These are phyloP conservation scores for Lunularia cruciata DNA, from an alignment of 225 moss, liverwort and hornwort species.

Conservation along the genomic window DNA sequence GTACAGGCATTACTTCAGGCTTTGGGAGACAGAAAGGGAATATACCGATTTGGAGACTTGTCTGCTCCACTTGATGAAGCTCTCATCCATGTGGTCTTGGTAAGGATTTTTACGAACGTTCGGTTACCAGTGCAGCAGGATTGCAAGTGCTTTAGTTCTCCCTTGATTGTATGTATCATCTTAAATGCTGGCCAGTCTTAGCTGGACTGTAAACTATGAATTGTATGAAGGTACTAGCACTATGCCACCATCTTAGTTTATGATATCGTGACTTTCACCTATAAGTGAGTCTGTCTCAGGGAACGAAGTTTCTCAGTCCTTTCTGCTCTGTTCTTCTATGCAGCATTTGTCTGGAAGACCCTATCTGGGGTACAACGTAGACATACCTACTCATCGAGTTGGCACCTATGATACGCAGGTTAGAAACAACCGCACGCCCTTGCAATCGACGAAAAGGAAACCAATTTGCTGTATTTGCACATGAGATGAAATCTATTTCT, in stretches of 20 bases:
- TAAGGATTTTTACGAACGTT: constrained; percentile 20
- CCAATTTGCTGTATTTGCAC: too few relatives aligned
- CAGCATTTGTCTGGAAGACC: constrained; percentile 97
- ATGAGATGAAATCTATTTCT: too few relatives aligned
- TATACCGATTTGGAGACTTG: constrained; percentile 91
- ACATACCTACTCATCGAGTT: constrained; percentile 85
- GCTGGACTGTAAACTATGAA: not conserved
- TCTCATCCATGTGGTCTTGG: constrained; percentile 89
- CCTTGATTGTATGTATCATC: not conserved
- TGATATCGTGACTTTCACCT: not conserved
- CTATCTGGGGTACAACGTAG: constrained; percentile 70
- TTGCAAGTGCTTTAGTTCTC: too few relatives aligned
- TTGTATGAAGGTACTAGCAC: not conserved
- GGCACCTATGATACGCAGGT: constrained; percentile 99
- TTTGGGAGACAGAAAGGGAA: constrained; percentile 92
- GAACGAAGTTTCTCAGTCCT: too few relatives aligned
- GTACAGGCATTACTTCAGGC: constrained; percentile 84
- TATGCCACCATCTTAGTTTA: not conserved
- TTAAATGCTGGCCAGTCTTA: not conserved
- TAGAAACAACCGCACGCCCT: not conserved
- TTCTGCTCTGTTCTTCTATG: not conserved
- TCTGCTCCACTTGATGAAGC: constrained; percentile 96
- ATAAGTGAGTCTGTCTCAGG: too few relatives aligned
- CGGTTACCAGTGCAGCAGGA: not conserved
- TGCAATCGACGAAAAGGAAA: too few relatives aligned